Evolutionary conservation across 2,329 filamentous ascomycete species (phyloP).

Genomic region (Cercospora brassicicola): DNA sequence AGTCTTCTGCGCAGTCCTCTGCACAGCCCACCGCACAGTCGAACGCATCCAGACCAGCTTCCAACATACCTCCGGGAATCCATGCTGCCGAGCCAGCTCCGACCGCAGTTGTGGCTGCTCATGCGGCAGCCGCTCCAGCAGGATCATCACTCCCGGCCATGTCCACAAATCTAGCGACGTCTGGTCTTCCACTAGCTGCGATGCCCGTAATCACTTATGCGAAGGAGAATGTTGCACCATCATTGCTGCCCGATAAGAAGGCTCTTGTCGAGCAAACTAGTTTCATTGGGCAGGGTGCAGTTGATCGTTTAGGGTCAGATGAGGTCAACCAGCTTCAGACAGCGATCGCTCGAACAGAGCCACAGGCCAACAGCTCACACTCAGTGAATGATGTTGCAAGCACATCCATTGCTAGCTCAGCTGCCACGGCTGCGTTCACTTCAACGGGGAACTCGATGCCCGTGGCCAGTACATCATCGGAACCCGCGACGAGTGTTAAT

Average conservation of each 20-base stretch:
- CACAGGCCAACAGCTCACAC: neutral
- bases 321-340: neutral
- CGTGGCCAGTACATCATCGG: neutral
- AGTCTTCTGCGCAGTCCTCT: conserved; percentile 13
- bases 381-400: neutral
- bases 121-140: neutral
- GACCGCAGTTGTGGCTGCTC: neutral
- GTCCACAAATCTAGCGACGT: neutral
- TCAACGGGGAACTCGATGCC: neutral
- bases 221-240: conserved; percentile 5
- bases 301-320: neutral
- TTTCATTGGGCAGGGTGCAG: neutral
- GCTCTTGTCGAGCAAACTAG: neutral
- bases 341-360: neutral
- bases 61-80: neutral
- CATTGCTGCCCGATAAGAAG: neutral
- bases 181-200: neutral
- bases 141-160: neutral
- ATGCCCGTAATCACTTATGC: neutral
- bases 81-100: neutral
- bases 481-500: neutral
- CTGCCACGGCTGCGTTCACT: neutral
- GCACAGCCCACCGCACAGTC: neutral
- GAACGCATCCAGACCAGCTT: neutral
- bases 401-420: neutral